Base-by-base conservation (phyloP, 371 early-diverging fungal genomes). In the Apophysomyces variabilis region DNA sequence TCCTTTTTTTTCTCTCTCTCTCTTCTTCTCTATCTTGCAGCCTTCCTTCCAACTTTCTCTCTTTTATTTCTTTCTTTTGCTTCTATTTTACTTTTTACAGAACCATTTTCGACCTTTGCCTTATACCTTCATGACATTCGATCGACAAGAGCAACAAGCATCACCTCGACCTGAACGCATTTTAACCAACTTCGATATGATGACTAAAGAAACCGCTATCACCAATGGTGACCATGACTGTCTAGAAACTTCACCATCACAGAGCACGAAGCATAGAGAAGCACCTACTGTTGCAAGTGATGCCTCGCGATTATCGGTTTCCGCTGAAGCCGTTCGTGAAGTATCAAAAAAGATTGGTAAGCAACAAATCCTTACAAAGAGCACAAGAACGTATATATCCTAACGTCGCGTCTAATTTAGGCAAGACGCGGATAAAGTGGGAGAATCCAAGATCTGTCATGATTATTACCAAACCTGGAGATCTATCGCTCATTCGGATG, bases 391-490 rank as follows among this genome's bases (percentile, higher is more conserved):
- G 21, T 44, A n/a, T 32, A 18, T 21, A 50, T 50, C n/a, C 58
- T 45, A 60, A 66, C 50, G 7, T 63, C 38, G 43, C 18, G 16
- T 14, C 13, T 38, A 47, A 43, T 38, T 16, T 63, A 82, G 83
- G 83, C 13, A 74, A 71, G 50, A 74, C 81, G 11, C 63, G 75
- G 18, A 71, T 83, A n/a, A 77, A 85, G 61, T 90, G 91, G 90
- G 92, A 91, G 36, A 78, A 78, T 32, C 87, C 90, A 5, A 84
- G 85, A 58, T 86, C 88, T 3, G 87, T 92, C 14, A 89, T 97
- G 89, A 87, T 97, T 39, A 95, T 97, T 36, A 95, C 96, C 11
- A 97, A 97, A 74, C 89, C 93, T 18, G 90, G 91, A 46, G 97
- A 97, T 77, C 68, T 78, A 13, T 84, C 86, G 4, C 79, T 97